Evolutionary conservation across 148 eudicot genomes (phyloP).

Genomic region (Polygonum maritimum): DNA sequence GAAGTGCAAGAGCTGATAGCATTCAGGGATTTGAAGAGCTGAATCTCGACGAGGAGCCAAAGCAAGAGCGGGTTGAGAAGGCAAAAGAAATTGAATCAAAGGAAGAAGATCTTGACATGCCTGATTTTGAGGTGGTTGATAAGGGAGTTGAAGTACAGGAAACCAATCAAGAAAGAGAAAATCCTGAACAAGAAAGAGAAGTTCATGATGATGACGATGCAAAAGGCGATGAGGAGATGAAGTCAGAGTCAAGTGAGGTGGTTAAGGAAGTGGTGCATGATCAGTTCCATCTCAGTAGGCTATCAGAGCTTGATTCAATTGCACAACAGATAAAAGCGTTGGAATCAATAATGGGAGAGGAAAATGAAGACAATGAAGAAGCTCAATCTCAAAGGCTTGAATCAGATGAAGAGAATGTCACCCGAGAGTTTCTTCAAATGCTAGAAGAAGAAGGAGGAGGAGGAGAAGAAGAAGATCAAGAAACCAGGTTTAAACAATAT

Average conservation of each 20-base stretch:
- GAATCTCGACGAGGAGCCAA: conserved; percentile 72
- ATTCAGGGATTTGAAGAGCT: conserved; percentile 69
- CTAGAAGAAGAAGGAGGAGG: conserved; percentile 27
- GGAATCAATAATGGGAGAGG: conserved; percentile 70
- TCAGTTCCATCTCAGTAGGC: conserved; percentile 40
- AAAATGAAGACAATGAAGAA: conserved; percentile 38
- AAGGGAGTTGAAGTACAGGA: conserved; percentile 70
- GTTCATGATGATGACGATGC: neutral
- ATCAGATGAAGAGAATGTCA: conserved; percentile 80
- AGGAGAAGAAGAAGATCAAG: neutral
- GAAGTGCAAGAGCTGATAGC: conserved; percentile 25
- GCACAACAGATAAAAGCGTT: conserved; percentile 93
- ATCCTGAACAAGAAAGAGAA: neutral
- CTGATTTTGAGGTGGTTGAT: conserved; percentile 79
- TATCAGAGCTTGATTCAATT: conserved; percentile 81
- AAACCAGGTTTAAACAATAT: conserved; percentile 10
- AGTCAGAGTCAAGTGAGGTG: conserved; percentile 65
- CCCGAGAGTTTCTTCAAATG: conserved; percentile 83
- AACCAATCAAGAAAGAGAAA: neutral
- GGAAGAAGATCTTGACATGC: conserved; percentile 54
- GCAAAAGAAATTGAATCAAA: conserved; percentile 32
- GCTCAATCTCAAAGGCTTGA: conserved; percentile 52
- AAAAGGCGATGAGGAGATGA: conserved; percentile 20
- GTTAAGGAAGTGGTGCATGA: conserved; percentile 86
- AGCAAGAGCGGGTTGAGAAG: conserved; percentile 22